phyloP scores from a whole-genome alignment of 2,329 filamentous ascomycete genomes.

The Ceratocystis smalleyi region DNA sequence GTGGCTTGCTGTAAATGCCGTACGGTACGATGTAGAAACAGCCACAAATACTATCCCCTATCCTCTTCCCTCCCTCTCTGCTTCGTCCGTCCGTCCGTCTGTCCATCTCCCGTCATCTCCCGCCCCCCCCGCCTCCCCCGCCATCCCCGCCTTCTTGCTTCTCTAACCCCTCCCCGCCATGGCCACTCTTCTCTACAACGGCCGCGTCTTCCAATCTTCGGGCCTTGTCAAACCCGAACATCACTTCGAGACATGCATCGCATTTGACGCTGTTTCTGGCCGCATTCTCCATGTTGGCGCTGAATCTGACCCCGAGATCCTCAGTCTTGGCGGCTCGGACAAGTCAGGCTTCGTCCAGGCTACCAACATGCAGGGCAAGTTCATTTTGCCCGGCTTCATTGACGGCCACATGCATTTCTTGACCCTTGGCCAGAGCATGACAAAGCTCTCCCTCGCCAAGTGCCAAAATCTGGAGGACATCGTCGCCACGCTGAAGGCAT shows the following conservation, averaged over 20 bases:
- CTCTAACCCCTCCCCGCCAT: not conserved
- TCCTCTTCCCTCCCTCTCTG: too few relatives aligned
- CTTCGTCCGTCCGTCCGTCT: too few relatives aligned
- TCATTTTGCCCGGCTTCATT: constrained; percentile 40
- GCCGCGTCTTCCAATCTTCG: constrained; percentile 17
- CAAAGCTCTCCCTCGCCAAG: constrained; percentile 33
- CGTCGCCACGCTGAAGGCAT: constrained; percentile 29
- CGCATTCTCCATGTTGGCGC: constrained; percentile 15
- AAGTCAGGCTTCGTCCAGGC: constrained; percentile 6
- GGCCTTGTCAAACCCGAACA: constrained; percentile 16
- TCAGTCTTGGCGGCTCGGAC: constrained; percentile 10
- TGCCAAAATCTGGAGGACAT: constrained; percentile 37
- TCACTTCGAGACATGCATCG: constrained; percentile 14
- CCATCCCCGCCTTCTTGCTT: too few relatives aligned
- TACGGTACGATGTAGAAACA: too few relatives aligned
- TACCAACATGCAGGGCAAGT: constrained; percentile 25
- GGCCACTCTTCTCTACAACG: constrained; percentile 18
- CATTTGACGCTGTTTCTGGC: constrained; percentile 13
- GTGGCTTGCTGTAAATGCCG: too few relatives aligned
- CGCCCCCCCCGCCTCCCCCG: too few relatives aligned
- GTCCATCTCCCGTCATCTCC: too few relatives aligned
- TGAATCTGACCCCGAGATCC: constrained; percentile 11
- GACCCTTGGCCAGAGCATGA: constrained; percentile 37
- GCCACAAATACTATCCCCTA: too few relatives aligned
- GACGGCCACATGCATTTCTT: constrained; percentile 44